Evolutionary conservation across 306 rosid species (phyloP), one percentile per base, ranked within the genome.

Genomic region (Argentina anserina): DNA sequence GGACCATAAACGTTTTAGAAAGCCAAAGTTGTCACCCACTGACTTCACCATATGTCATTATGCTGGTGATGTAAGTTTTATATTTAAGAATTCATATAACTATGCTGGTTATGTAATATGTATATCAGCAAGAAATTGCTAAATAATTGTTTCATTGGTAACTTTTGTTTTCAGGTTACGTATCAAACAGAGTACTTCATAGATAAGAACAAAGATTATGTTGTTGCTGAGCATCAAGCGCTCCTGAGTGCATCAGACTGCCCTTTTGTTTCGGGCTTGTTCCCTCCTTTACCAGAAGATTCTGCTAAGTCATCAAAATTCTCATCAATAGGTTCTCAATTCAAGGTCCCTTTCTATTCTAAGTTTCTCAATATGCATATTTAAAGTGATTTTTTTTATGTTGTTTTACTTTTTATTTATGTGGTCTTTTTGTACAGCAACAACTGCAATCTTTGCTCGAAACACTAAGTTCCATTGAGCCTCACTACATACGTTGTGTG

Each of bases 361-460:
- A 75, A 50, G 58, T 70, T 72, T 75, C 21, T 61, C 72, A 52
- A 56, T 65, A 69, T 53, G 17, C 28, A 60, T 43, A 72, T 43
- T 53, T n/a, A 20, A 66, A 17, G 34, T 20, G 59, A 67, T 68
- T 2, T 64, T 34, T 15, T 59, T 58, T 25, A 33, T 42, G 61
- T 67, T 33, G 69, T 60, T 42, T 67, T 77, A 31, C 3, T 23
- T 67, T 56, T 78, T 25, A 73, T 70, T 78, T 67, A 74, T 67
- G 28, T 64, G 66, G 23, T 58, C 34, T 76, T 55, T 39, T 45
- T 75, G 33, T 74, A 37, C 86, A 94, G 97, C 95, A 76, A 81
- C 99, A 94, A 91, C 81, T 94, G 62, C 97, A 91, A 87, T 10
- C 97, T 79, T 82, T 94, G 84, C 93, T 94, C n/a, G 99, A 94